These are phyloP conservation scores for Pistacia integerrima DNA, from an alignment of 345 rosid genomes.

Conservation along the genomic window DNA sequence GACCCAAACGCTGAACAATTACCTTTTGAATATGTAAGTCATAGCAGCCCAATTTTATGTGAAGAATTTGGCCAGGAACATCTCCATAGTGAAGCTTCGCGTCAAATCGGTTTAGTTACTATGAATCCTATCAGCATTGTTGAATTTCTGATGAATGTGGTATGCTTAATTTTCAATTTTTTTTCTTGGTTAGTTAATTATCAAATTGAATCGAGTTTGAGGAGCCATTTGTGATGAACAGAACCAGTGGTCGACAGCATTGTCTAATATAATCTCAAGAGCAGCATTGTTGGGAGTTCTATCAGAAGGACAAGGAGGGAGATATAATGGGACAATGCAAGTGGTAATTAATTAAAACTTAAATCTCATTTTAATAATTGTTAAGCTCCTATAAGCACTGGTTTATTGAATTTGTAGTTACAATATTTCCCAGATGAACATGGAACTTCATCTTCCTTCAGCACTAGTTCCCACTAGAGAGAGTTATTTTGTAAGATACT, in stretches of 20 bases:
- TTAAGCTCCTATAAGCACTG: too few species aligned
- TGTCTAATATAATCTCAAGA: slow-evolving; percentile 43
- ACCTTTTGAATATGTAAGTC: background rate
- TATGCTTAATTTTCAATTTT: slow-evolving; percentile 2
- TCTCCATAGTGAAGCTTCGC: slow-evolving; percentile 31
- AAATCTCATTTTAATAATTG: too few species aligned
- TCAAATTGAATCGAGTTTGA: background rate
- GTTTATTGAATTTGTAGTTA: background rate
- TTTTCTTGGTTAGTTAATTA: background rate
- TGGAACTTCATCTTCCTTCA: slow-evolving; percentile 49
- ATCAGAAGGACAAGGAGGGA: slow-evolving; percentile 29
- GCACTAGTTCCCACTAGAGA: slow-evolving; percentile 43
- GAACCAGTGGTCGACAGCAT: slow-evolving; percentile 45
- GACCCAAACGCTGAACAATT: slow-evolving; percentile 7
- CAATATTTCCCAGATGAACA: slow-evolving; percentile 33
- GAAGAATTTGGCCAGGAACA: background rate
- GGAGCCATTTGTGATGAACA: slow-evolving; percentile 18
- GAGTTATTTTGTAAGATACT: slow-evolving; percentile 46
- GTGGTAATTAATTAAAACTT: slow-evolving; percentile 39
- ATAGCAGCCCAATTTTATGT: background rate
- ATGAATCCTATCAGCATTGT: slow-evolving; percentile 23
- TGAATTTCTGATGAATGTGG: slow-evolving; percentile 45
- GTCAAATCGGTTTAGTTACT: slow-evolving; percentile 28
- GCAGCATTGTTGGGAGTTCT: slow-evolving; percentile 37
- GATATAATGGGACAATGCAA: slow-evolving; percentile 38